Percentiles rank a stretch among this genome's conserved stretches.
Conservation (phyloP, 768 basidiomycete genomes). For the Cubamyces sp. region DNA sequence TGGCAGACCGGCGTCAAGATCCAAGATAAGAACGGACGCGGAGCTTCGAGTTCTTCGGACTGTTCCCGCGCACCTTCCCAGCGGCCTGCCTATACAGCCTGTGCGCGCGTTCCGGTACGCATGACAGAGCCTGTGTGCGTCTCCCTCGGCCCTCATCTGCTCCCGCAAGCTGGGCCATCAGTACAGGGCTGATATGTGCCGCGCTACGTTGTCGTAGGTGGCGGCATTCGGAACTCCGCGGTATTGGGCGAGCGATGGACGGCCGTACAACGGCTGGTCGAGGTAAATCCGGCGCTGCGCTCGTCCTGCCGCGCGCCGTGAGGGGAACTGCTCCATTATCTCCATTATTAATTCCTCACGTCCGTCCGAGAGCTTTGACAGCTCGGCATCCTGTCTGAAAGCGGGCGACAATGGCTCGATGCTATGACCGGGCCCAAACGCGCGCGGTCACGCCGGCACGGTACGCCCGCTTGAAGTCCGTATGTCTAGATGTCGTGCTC, state of each 20-base stretch:
- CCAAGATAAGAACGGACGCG: constrained; percentile 8
- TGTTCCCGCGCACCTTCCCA: constrained; percentile 13
- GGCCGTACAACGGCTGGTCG: constrained; percentile 11
- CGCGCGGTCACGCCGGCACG: constrained; percentile 3
- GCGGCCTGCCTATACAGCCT: neutral
- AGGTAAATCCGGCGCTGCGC: neutral
- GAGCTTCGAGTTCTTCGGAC: constrained; percentile 6
- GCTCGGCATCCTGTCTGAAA: constrained; percentile 15
- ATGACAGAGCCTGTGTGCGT: constrained; percentile 9
- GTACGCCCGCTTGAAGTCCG: constrained; percentile 13
- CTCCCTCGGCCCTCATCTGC: neutral
- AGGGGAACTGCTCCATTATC: neutral
- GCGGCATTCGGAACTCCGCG: constrained; percentile 12
- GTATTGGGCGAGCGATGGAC: constrained; percentile 4
- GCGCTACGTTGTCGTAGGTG: neutral
- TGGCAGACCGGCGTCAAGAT: constrained; percentile 14
- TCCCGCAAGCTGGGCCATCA: neutral
- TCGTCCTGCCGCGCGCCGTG: no score
- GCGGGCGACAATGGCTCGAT: constrained; percentile 7
- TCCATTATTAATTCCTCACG: constrained; percentile 16
- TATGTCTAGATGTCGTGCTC: constrained; percentile 9
- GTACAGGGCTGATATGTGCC: neutral
- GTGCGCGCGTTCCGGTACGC: neutral
- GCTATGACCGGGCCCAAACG: constrained; percentile 8
- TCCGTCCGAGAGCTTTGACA: constrained; percentile 3